Evolutionary conservation across 2,329 filamentous ascomycete species (phyloP).

Genomic region (Simplicillium aogashimaense): DNA sequence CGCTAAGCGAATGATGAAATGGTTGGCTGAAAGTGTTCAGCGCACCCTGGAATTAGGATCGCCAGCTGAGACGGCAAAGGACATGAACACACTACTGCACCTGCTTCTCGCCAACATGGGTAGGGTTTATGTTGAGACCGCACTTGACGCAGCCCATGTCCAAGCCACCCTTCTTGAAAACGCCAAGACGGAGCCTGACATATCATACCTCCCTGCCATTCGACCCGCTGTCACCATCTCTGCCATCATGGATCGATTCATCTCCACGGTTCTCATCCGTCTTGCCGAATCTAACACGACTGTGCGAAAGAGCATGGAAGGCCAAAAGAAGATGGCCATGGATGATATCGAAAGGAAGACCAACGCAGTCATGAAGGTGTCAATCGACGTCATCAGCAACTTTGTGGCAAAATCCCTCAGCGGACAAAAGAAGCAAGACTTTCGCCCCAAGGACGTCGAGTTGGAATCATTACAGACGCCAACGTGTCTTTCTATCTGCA

Average conservation of each 20-base stretch:
- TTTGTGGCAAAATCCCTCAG: conserved; percentile 66
- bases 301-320: conserved; percentile 81
- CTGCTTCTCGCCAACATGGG: conserved; percentile 82
- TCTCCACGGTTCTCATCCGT: conserved; percentile 80
- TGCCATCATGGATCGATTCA: conserved; percentile 87
- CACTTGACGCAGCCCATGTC: conserved; percentile 61
- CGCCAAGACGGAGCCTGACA: conserved; percentile 75
- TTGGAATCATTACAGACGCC: conserved; percentile 74
- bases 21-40: conserved; percentile 91
- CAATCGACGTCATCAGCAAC: conserved; percentile 58
- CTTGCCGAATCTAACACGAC: conserved; percentile 85
- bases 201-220: conserved; percentile 70
- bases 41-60: conserved; percentile 84
- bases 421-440: conserved; percentile 80
- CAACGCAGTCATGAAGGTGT: conserved; percentile 46
- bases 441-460: conserved; percentile 75
- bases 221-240: conserved; percentile 79
- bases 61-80: conserved; percentile 82
- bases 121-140: conserved; percentile 64
- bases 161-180: conserved; percentile 67
- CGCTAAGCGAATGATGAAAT: conserved; percentile 96
- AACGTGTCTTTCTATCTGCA: conserved; percentile 72
- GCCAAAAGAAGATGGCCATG: conserved; percentile 63
- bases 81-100: conserved; percentile 76
- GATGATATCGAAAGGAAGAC: conserved; percentile 79